Base-by-base conservation (phyloP, 2,329 filamentous ascomycete species). In the Calonectria fujianensis region DNA sequence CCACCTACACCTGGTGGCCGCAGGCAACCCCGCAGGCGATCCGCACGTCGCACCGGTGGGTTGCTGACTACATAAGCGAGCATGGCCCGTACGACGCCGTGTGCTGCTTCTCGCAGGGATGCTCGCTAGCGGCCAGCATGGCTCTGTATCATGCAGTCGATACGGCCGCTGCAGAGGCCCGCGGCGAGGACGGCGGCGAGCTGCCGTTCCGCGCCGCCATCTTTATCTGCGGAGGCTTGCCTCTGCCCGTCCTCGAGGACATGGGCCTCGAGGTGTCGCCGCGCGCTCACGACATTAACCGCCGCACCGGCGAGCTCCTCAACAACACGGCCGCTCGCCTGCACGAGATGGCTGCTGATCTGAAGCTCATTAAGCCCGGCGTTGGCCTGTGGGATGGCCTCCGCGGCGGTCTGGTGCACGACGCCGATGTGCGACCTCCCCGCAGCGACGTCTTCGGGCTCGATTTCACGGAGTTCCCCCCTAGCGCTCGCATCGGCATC, bases 1-100 rank as follows among this genome's bases (percentile, higher is more conserved):
- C 54, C 54, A 69, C 67, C 16, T 69, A 69, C 67, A 69, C 67
- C 3, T 69, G 67, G 67, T 69, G 67, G 67, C 67, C 54, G 9
- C 52, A 69, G 31, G 31, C 67, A 16, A 69, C 67, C 31, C 51
- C 67, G 8, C 52, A 69, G 29, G 54, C 67, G 16, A 69, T 69
- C 31, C 67, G 67, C 29, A 24, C 52, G 14, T 69, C 67, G 39
- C 67, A 69, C 35, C 57, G 39, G 32, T 69, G 67, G 67, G 52
- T 69, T 16, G 54, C 54, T 31, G 67, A 69, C 67, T 61, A 69
- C 41, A 57, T 48, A 32, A 41, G 54, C 27, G 24, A 69, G 52
- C 41, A 69, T 24, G 67, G 67, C 13, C 52, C 35, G 27, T 69
- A 69, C 67, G 67, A 69, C 54, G 67, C 67, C 5, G 67, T 69